Evolutionary conservation across 2,329 filamentous ascomycete genomes (phyloP).

Genomic region (Colletotrichum falcatum): DNA sequence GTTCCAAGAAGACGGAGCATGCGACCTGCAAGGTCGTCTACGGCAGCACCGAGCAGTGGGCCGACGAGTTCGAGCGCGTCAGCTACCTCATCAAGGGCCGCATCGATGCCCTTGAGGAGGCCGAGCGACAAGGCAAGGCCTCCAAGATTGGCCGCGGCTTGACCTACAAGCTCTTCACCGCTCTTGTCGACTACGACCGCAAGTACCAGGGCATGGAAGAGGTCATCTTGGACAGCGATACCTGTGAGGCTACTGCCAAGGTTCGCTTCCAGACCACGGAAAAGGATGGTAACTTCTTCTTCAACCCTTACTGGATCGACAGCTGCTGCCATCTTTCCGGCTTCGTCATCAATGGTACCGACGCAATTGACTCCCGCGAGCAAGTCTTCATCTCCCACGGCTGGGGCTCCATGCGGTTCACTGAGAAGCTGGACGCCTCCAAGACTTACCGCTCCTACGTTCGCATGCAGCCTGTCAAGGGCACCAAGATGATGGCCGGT

Average conservation of each 20-base stretch:
- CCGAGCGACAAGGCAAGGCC: constrained; percentile 73
- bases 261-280: constrained; percentile 60
- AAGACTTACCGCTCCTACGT: constrained; percentile 69
- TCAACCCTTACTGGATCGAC: constrained; percentile 70
- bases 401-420: constrained; percentile 66
- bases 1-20: constrained; percentile 69
- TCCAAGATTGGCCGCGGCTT: constrained; percentile 81
- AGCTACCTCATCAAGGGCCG: constrained; percentile 76
- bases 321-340: constrained; percentile 70
- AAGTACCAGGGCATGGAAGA: constrained; percentile 70
- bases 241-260: constrained; percentile 57
- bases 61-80: constrained; percentile 74
- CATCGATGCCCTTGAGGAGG: constrained; percentile 68
- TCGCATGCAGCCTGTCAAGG: constrained; percentile 67
- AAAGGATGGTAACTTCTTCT: constrained; percentile 65
- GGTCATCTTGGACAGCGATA: constrained; percentile 64
- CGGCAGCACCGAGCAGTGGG: constrained; percentile 70
- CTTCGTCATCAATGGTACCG: constrained; percentile 71
- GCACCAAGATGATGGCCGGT: constrained; percentile 63
- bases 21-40: constrained; percentile 70
- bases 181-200: constrained; percentile 67
- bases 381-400: constrained; percentile 71
- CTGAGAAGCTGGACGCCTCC: constrained; percentile 56
- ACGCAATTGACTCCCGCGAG: constrained; percentile 65
- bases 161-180: constrained; percentile 77